phyloP scores from a whole-genome alignment of 1,284 basidiomycete species.

The Boletellus deceptivus region DNA sequence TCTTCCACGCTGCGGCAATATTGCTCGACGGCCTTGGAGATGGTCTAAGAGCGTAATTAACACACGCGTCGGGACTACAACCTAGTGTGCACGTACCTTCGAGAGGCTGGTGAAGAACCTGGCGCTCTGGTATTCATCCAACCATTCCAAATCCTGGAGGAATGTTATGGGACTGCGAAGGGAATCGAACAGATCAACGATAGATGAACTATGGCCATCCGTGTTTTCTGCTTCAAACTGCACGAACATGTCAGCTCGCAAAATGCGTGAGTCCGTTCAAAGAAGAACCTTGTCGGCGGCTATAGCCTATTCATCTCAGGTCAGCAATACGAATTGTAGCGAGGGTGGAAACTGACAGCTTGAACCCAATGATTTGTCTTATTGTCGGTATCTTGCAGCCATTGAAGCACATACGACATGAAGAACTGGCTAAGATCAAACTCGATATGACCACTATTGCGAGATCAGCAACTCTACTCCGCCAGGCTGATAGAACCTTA shows the following conservation, averaged over 20 bases:
- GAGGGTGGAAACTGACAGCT: slow-evolving; percentile 52
- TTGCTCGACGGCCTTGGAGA: slow-evolving; percentile 89
- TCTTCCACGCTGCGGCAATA: slow-evolving; percentile 89
- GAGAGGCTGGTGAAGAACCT: slow-evolving; percentile 86
- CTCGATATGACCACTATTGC: slow-evolving; percentile 46
- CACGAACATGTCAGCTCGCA: slow-evolving; percentile 8
- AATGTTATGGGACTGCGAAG: slow-evolving; percentile 89
- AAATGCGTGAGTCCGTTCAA: not conserved
- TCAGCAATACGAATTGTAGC: slow-evolving; percentile 1
- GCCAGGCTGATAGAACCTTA: slow-evolving; percentile 37
- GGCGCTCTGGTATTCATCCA: slow-evolving; percentile 86
- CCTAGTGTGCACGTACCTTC: slow-evolving; percentile 50
- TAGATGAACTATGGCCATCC: slow-evolving; percentile 91
- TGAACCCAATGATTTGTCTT: slow-evolving; percentile 96
- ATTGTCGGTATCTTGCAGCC: slow-evolving; percentile 86
- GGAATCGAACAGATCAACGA: slow-evolving; percentile 94
- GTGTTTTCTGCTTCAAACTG: slow-evolving; percentile 84
- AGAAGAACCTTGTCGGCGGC: slow-evolving; percentile 76
- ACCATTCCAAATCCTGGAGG: slow-evolving; percentile 89
- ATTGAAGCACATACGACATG: slow-evolving; percentile 85
- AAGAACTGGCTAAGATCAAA: slow-evolving; percentile 79
- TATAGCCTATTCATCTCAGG: slow-evolving; percentile 58
- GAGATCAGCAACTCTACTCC: slow-evolving; percentile 9
- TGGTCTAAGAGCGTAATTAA: slow-evolving; percentile 54
- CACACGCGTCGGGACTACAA: not conserved